Conservation (phyloP, 2,329 filamentous ascomycete genomes). For the Lachnellula arida region DNA sequence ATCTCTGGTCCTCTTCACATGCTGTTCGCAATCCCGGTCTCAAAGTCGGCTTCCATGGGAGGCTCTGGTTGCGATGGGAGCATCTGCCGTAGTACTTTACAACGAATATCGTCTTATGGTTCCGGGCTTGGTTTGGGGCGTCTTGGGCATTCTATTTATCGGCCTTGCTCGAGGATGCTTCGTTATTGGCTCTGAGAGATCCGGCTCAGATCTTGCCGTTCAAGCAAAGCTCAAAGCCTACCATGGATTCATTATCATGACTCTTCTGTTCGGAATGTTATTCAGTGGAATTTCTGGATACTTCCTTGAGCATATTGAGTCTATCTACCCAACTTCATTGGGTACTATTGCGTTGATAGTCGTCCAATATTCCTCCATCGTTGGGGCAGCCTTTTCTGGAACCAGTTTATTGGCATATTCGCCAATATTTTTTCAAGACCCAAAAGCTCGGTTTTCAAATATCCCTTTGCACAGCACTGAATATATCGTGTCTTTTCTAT, state of each 20-base stretch:
- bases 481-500: slow-evolving; percentile 10
- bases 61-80: slow-evolving; percentile 8
- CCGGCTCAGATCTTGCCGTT: slow-evolving; percentile 6
- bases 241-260: slow-evolving; percentile 23
- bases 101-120: slow-evolving; percentile 28
- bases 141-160: slow-evolving; percentile 15
- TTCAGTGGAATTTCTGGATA: slow-evolving; percentile 15
- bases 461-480: slow-evolving; percentile 6
- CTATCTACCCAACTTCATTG: background rate
- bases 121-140: slow-evolving; percentile 21
- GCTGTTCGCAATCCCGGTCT: slow-evolving; percentile 10
- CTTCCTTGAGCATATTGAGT: slow-evolving; percentile 11
- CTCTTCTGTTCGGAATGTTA: slow-evolving; percentile 17
- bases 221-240: slow-evolving; percentile 13
- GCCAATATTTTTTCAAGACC: slow-evolving; percentile 17
- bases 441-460: slow-evolving; percentile 7
- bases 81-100: slow-evolving; percentile 17
- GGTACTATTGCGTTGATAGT: slow-evolving; percentile 11
- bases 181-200: slow-evolving; percentile 14
- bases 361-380: slow-evolving; percentile 11
- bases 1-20: slow-evolving; percentile 18
- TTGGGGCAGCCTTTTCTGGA: slow-evolving; percentile 17
- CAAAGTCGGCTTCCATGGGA: slow-evolving; percentile 15
- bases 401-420: slow-evolving; percentile 19
- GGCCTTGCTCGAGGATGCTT: slow-evolving; percentile 22